Conservation (phyloP, 1,284 basidiomycete species). For the Trametes versicolor region DNA sequence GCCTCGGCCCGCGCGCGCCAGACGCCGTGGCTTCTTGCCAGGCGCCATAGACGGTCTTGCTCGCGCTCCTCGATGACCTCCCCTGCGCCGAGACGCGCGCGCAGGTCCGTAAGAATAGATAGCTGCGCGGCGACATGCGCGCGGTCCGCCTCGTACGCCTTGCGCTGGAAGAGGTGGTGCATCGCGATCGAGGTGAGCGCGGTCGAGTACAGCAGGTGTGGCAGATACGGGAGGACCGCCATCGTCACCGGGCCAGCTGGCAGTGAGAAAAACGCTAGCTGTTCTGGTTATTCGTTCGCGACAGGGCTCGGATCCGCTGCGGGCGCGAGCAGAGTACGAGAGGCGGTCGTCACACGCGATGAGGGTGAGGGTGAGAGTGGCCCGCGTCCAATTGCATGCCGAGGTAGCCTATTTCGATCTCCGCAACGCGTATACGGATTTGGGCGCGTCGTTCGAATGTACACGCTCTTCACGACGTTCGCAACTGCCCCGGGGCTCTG, state of each 20-base stretch:
- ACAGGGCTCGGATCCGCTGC: slow-evolving; percentile 2
- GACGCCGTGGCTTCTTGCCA: slow-evolving; percentile 33
- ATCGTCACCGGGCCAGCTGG: neutral
- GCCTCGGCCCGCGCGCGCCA: slow-evolving; percentile 29
- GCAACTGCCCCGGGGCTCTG: no score
- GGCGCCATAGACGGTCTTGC: slow-evolving; percentile 29
- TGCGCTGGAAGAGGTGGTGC: slow-evolving; percentile 64
- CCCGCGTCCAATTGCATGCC: no score
- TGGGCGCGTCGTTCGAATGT: no score
- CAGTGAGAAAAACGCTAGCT: no score
- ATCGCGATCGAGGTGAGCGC: slow-evolving; percentile 70
- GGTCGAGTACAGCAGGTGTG: slow-evolving; percentile 64
- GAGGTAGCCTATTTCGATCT: no score
- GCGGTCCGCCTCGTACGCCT: slow-evolving; percentile 57
- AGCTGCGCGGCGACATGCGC: slow-evolving; percentile 60
- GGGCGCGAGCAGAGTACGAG: slow-evolving; percentile 7
- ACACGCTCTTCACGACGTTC: no score
- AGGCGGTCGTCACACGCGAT: slow-evolving; percentile 11
- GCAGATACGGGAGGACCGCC: slow-evolving; percentile 46
- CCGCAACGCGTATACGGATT: no score
- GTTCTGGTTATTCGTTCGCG: no score
- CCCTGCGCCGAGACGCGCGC: slow-evolving; percentile 54
- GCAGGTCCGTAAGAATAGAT: slow-evolving; percentile 67
- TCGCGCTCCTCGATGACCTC: slow-evolving; percentile 28
- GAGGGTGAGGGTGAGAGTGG: neutral